These are phyloP conservation scores for Cucumis hystrix DNA, from an alignment of 306 rosid species.

Conservation along the genomic window DNA sequence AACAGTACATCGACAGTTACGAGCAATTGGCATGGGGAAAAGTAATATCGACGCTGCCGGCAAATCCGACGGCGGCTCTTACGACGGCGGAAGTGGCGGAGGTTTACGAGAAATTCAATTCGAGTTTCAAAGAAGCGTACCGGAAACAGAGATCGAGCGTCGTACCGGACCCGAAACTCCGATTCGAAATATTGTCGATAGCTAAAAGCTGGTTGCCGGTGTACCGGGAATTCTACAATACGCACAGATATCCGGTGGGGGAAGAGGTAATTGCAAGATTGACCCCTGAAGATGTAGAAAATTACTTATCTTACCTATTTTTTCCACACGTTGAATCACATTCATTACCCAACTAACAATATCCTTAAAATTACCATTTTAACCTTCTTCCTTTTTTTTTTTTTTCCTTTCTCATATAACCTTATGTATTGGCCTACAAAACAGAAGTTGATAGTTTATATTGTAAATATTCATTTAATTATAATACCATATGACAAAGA, in stretches of 20 bases:
- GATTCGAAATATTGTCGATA: slow-evolving; percentile 37
- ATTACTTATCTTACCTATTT: slow-evolving; percentile 41
- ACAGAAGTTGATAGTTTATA: too few species aligned
- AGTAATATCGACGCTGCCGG: slow-evolving; percentile 42
- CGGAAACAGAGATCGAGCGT: slow-evolving; percentile 28
- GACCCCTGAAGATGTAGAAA: slow-evolving; percentile 47
- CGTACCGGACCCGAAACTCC: slow-evolving; percentile 26
- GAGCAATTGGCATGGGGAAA: slow-evolving; percentile 42
- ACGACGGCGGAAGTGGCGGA: slow-evolving; percentile 28
- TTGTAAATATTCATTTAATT: too few species aligned
- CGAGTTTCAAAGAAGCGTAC: slow-evolving; percentile 28
- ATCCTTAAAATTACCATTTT: neutral
- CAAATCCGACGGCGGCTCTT: slow-evolving; percentile 20
- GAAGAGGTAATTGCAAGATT: slow-evolving; percentile 19
- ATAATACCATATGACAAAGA: neutral
- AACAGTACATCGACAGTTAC: slow-evolving; percentile 27
- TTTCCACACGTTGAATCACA: neutral
- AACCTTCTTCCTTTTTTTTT: too few species aligned
- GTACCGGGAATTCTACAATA: slow-evolving; percentile 36
- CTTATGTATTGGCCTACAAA: too few species aligned
- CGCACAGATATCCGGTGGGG: slow-evolving; percentile 15
- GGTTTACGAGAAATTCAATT: slow-evolving; percentile 35
- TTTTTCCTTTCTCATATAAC: too few species aligned
- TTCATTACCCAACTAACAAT: neutral
- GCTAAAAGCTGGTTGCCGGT: slow-evolving; percentile 21